Evolutionary conservation across 345 rosid species (phyloP), one percentile per base, ranked within the genome.

Genomic region (Citrus trifoliata): DNA sequence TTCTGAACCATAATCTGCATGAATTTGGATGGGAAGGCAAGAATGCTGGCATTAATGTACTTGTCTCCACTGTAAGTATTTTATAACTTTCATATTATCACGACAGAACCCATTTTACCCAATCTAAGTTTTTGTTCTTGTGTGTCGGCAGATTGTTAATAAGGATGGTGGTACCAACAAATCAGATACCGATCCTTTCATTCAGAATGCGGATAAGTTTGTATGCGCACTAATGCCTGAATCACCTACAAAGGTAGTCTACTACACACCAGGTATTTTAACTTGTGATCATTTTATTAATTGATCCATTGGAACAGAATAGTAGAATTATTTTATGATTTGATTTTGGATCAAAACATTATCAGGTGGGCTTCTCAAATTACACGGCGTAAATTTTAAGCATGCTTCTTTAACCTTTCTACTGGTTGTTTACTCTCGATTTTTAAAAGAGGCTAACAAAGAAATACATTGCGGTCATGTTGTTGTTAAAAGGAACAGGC

Each of bases 11-110:
- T 46, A 12, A 46, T 46, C 51, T 46, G 16, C n/a, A 13, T 37
- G 90, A 90, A 82, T 95, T 92, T 69, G 90, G 98, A 10, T 95
- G 98, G 99, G 99, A 95, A 72, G 75, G 82, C 58, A 95, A 95
- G 85, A 84, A 90, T 51, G 88, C 93, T 28, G 99, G 99, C 30
- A 86, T 94, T 7, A 88, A 86, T 56, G 85, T 95, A 53, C 97
- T 93, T 60, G 83, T 89, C 32, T 86, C 99, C 48, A 83, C 87
- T 91, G 98, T 90, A 66, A 7, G 64, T 53, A 16, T 48, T 67
- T 10, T 12, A 32, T 21, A 74, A 14, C 70, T 64, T 12, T 40
- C 19, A 37, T 46, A 22, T 32, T 27, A 0, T 5, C 6, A 4
- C 3, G 0, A 24, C 5, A 35, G 42, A 72, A 6, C 19, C 18